Evolutionary conservation across 768 basidiomycete species (phyloP).

Genomic region (Boletus fagicola): DNA sequence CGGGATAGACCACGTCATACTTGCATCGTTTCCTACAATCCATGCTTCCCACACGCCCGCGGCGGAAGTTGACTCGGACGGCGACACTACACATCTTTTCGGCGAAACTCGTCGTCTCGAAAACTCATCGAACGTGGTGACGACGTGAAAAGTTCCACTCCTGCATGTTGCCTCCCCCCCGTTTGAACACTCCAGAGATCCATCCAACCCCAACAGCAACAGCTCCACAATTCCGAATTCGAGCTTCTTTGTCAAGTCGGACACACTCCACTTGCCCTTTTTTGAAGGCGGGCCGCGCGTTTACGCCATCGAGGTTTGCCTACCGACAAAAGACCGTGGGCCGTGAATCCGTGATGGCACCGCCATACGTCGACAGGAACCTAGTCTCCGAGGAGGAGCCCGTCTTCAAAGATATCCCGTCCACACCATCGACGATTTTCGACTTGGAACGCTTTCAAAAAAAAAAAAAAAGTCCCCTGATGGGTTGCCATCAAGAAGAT

Average conservation of each 20-base stretch:
- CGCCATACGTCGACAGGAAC: too few species aligned
- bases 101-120: too few species aligned
- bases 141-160: neutral
- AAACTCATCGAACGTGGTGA: too few species aligned
- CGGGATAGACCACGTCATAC: too few species aligned
- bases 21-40: too few species aligned
- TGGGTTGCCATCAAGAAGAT: neutral
- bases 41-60: too few species aligned
- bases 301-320: neutral
- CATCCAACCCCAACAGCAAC: too few species aligned
- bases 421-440: neutral
- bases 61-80: too few species aligned
- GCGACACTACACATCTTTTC: too few species aligned
- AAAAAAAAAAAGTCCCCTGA: neutral
- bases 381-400: neutral
- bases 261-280: neutral
- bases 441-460: neutral
- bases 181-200: too few species aligned
- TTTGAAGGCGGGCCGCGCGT: neutral
- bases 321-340: neutral
- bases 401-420: neutral
- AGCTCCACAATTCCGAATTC: neutral
- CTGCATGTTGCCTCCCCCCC: too few species aligned
- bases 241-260: neutral
- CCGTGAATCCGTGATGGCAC: too few species aligned